Evolutionary conservation across 2,329 filamentous ascomycete species (phyloP).

Genomic region (Achaetomium macrosporum): DNA sequence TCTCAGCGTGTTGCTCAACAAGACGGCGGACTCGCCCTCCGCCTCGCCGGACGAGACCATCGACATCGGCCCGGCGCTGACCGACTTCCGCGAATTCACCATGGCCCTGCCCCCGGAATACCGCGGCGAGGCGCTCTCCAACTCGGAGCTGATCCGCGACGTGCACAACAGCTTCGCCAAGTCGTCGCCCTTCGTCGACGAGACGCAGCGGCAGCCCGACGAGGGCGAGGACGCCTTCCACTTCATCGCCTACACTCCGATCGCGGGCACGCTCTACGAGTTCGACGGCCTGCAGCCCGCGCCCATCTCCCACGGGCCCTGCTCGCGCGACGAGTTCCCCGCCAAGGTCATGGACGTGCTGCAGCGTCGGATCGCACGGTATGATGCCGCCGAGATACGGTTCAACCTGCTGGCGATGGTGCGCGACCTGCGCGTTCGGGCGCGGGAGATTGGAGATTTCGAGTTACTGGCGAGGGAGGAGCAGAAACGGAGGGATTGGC

Average conservation of each 20-base stretch:
- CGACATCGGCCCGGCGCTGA: conserved; percentile 64
- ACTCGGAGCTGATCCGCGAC: conserved; percentile 63
- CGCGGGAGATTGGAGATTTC: conserved; percentile 73
- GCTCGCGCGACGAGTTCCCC: conserved; percentile 65
- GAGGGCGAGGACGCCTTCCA: conserved; percentile 91
- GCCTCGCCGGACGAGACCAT: conserved; percentile 42
- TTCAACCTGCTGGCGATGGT: conserved; percentile 96
- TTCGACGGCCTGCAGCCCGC: conserved; percentile 90
- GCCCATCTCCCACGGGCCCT: conserved; percentile 81
- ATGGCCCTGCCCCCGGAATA: conserved; percentile 73
- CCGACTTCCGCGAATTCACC: conserved; percentile 83
- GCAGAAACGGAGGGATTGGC: conserved; percentile 78
- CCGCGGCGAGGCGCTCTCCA: conserved; percentile 55
- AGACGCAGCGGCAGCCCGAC: conserved; percentile 66
- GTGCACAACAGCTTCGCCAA: conserved; percentile 89
- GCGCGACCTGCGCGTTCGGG: conserved; percentile 69
- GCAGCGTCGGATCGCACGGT: conserved; percentile 74
- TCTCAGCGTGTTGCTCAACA: conserved; percentile 85
- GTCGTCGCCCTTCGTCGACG: conserved; percentile 85
- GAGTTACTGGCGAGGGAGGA: conserved; percentile 76
- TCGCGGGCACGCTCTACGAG: conserved; percentile 80
- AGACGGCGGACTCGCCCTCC: conserved; percentile 42
- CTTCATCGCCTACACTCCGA: conserved; percentile 89
- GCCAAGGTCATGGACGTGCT: conserved; percentile 80
- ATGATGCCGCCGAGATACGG: conserved; percentile 80